phyloP scores from a whole-genome alignment of 2,329 filamentous ascomycete genomes.

The Colletotrichum sp. region DNA sequence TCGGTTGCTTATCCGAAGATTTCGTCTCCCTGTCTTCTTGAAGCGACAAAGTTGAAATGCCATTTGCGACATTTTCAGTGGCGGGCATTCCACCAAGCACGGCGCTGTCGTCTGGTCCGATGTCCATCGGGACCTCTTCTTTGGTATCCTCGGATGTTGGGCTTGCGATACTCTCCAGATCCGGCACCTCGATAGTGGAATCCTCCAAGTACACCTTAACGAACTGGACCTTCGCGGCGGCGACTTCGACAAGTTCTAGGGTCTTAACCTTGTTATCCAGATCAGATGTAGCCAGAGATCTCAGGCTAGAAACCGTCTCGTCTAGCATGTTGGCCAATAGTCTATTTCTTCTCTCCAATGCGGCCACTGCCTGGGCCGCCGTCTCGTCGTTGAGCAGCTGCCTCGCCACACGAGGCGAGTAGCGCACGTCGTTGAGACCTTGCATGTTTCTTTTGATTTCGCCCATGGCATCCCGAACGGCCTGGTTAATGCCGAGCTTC shows the following conservation, averaged over 20 bases:
- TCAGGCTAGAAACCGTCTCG: conserved; percentile 68
- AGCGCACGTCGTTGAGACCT: conserved; percentile 64
- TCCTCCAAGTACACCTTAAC: conserved; percentile 68
- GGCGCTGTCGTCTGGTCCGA: not conserved
- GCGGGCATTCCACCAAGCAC: not conserved
- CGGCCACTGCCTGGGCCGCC: conserved; percentile 42
- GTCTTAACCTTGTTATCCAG: conserved; percentile 54
- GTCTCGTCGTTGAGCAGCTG: conserved; percentile 40
- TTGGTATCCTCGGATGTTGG: not conserved
- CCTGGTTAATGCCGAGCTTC: conserved; percentile 80
- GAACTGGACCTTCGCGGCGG: conserved; percentile 68
- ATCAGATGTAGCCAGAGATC: conserved; percentile 58
- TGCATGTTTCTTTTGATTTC: conserved; percentile 81
- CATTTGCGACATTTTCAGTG: not conserved
- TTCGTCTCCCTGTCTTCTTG: not conserved
- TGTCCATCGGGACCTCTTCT: conserved; percentile 7
- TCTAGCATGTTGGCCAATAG: conserved; percentile 73
- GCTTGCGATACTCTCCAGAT: conserved; percentile 10
- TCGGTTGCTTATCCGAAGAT: not conserved
- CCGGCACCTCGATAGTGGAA: conserved; percentile 56
- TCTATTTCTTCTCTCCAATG: conserved; percentile 69
- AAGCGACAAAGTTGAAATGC: conserved; percentile 11
- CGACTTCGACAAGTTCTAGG: conserved; percentile 61
- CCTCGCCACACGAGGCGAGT: conserved; percentile 41
- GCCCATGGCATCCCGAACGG: conserved; percentile 79